Conservation (phyloP, 2,329 filamentous ascomycete genomes). For the Aureobasidium sp. region DNA sequence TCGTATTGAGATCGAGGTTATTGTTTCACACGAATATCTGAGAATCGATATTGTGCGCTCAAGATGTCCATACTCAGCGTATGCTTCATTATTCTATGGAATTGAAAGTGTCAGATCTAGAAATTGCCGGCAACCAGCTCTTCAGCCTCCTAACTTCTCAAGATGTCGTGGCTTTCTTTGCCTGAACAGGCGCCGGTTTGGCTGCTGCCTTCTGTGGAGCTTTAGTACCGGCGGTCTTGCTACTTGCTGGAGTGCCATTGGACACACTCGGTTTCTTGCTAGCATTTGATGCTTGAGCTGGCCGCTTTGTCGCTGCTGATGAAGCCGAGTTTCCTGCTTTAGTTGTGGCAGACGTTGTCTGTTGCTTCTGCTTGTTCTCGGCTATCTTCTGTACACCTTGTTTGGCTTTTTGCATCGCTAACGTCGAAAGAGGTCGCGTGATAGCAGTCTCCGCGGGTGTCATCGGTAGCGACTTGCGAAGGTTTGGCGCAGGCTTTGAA, state of each 20-base stretch:
- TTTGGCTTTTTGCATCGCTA: constrained; percentile 28
- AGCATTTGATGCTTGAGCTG: not conserved
- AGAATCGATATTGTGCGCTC: no score
- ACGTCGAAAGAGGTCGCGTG: constrained; percentile 29
- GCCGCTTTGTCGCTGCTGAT: constrained; percentile 2
- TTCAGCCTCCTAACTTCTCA: not conserved
- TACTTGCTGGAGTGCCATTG: not conserved
- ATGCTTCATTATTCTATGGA: not conserved
- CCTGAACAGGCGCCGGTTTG: not conserved
- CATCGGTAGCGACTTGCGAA: constrained; percentile 26
- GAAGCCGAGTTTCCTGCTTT: not conserved
- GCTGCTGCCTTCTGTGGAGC: not conserved
- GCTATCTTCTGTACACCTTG: constrained; percentile 24
- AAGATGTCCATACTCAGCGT: not conserved
- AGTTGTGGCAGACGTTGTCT: constrained; percentile 6
- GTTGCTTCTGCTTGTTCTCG: constrained; percentile 18
- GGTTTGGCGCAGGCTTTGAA: constrained; percentile 18
- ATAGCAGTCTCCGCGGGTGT: constrained; percentile 30
- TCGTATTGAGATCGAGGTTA: not conserved
- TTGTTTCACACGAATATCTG: not conserved
- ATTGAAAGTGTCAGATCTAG: not conserved
- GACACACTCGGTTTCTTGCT: not conserved
- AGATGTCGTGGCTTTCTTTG: not conserved
- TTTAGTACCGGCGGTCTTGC: not conserved
- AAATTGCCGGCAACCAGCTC: no score